Base-by-base conservation (phyloP, 2,329 filamentous ascomycete genomes). In the Exophiala lecanii-corni region DNA sequence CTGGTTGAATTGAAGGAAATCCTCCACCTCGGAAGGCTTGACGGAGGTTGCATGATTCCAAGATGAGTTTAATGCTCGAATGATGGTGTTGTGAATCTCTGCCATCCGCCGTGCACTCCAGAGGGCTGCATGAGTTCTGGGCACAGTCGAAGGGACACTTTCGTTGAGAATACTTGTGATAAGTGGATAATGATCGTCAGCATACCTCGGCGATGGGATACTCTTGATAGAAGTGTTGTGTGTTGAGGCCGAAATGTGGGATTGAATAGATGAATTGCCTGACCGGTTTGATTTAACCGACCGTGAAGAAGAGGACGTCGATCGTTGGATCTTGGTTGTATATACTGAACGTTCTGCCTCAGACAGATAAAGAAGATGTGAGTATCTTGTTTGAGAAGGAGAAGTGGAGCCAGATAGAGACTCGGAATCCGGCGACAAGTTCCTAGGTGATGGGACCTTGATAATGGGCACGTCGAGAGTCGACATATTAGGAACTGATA, bases 181-280 rank as follows among this genome's bases (percentile, higher is more conserved):
- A 16, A 56, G 43, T 10, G 51, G 54, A 18, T 54, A 56, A 35
- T 54, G 51, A 23, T 56, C 51, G 30, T 54, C 54, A 9, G 45
- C 50, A 31, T 40, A 56, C 10, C 47, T 48, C 10, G 49, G 45
- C 9, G 28, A 21, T 3, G 37, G 46, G 13, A 44, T 41, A 28
- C 36, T 47, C 18, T 35, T 36, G 19, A 23, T 41, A 16, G 50
- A 48, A 7, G 35, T 38, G 25, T 9, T 23, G 13, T 34, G 84
- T 89, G 47, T 82, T 97, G 35, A 95, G 89, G 60, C 91, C 89
- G 1, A 86, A 95, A 3, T 76, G 95, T 9, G 79, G 96, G 1
- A 76, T 74, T 15, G 79, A 79, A 23, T 78, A 77, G 42, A 41
- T n/a, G 37, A 43, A 18, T 23, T 79, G 79, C 23, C 76, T 76